Conservation (phyloP, 106 monocot genomes). For the Platanthera zijinensis region DNA sequence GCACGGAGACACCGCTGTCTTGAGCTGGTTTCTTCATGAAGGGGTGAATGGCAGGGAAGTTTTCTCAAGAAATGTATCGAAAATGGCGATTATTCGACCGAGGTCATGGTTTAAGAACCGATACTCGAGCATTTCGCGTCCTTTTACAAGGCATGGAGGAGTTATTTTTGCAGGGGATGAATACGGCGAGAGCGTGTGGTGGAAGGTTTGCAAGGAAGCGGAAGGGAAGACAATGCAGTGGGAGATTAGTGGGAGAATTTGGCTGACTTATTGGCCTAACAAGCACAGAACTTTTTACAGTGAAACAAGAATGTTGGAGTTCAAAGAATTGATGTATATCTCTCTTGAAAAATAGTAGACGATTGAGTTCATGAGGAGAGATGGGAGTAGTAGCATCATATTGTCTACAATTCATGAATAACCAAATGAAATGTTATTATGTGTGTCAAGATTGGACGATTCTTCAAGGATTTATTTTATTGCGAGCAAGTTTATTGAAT, state of each 20-base stretch:
- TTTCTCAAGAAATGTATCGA: neutral
- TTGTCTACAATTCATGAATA: too few species aligned
- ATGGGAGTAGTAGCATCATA: neutral
- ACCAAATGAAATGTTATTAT: too few species aligned
- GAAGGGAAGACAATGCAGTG: conserved; percentile 47
- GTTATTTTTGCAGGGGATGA: neutral
- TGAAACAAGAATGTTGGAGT: conserved; percentile 63
- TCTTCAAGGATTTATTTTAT: too few species aligned
- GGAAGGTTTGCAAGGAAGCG: neutral
- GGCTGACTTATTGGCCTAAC: conserved; percentile 85
- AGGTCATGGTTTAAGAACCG: neutral
- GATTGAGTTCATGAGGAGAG: neutral
- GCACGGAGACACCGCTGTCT: neutral
- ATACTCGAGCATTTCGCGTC: neutral
- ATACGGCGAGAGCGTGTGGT: neutral
- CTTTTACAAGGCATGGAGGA: neutral
- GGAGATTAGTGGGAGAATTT: conserved; percentile 59
- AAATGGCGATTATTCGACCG: neutral
- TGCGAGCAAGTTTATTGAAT: too few species aligned
- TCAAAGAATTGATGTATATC: conserved; percentile 37
- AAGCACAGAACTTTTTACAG: conserved; percentile 45
- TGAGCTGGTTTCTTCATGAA: neutral
- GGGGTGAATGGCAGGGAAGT: neutral
- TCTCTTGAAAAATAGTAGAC: conserved; percentile 15
- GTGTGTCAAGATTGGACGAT: too few species aligned